Evolutionary conservation across 2,329 filamentous ascomycete genomes (phyloP).

Genomic region (Sporothrix phasma): DNA sequence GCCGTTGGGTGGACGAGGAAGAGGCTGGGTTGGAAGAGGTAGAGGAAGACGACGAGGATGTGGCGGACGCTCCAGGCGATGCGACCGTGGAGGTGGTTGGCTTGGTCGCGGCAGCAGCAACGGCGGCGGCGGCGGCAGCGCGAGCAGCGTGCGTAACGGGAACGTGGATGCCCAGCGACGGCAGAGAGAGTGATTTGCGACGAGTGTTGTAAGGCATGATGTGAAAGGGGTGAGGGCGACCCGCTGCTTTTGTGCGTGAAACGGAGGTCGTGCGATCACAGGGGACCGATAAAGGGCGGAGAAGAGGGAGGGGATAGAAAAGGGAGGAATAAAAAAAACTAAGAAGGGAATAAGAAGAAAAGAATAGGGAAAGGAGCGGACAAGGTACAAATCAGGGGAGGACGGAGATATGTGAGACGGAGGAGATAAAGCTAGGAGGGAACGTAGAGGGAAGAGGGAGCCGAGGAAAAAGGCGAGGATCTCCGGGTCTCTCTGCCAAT

Average conservation of each 20-base stretch:
- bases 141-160: constrained; percentile 55
- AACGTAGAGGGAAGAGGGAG: neutral
- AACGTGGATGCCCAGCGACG: constrained; percentile 85
- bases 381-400: neutral
- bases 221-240: neutral
- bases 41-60: neutral
- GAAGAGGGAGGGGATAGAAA: neutral
- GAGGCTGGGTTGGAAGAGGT: neutral
- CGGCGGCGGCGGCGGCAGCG: constrained; percentile 21
- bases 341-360: neutral
- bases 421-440: neutral
- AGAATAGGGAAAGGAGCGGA: neutral
- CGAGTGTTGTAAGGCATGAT: constrained; percentile 92
- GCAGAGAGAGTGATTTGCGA: constrained; percentile 87
- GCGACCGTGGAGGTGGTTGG: constrained; percentile 21
- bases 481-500: neutral
- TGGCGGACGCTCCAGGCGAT: neutral
- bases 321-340: neutral
- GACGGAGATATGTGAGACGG: neutral
- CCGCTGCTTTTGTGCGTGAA: neutral
- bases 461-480: neutral
- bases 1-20: neutral
- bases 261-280: neutral
- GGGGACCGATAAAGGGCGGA: neutral
- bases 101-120: constrained; percentile 28